A percentile compares a stretch with the other conserved stretches of the same genome.
phyloP scores from a whole-genome alignment of 495 filamentous ascomycete species.

The Penicillium desertorum region DNA sequence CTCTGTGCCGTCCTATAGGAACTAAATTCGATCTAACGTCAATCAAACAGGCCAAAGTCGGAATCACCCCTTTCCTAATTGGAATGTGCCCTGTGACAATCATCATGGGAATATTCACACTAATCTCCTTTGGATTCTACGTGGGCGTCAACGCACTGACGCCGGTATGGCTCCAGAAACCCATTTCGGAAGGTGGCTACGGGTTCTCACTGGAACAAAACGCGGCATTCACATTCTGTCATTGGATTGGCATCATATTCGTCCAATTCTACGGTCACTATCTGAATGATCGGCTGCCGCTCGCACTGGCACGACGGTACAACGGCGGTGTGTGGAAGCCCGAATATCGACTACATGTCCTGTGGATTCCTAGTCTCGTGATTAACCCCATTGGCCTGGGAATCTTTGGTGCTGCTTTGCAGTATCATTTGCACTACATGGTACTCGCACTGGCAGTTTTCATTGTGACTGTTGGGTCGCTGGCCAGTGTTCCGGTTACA shows the following conservation, averaged over 20 bases:
- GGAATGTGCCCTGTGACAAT: slow-evolving; percentile 45
- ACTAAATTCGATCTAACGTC: slow-evolving; percentile 3
- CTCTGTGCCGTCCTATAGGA: not conserved
- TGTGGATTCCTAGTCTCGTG: slow-evolving; percentile 46
- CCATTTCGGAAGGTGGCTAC: slow-evolving; percentile 46
- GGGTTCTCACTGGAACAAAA: slow-evolving; percentile 49
- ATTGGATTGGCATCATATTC: slow-evolving; percentile 49
- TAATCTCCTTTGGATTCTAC: slow-evolving; percentile 48
- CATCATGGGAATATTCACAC: slow-evolving; percentile 42
- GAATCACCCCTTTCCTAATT: slow-evolving; percentile 42
- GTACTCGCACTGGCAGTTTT: slow-evolving; percentile 48
- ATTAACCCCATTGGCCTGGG: slow-evolving; percentile 49
- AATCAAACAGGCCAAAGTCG: slow-evolving; percentile 28
- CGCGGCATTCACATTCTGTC: slow-evolving; percentile 48
- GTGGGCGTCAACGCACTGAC: slow-evolving; percentile 38
- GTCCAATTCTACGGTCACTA: slow-evolving; percentile 45
- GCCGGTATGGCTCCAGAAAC: slow-evolving; percentile 45
- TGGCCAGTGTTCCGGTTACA: slow-evolving; percentile 42
- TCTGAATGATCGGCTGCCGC: slow-evolving; percentile 47
- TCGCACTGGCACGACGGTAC: slow-evolving; percentile 34
- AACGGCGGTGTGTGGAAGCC: slow-evolving; percentile 50
- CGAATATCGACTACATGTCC: slow-evolving; percentile 51
- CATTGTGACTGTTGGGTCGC: slow-evolving; percentile 42
- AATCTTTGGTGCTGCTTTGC: slow-evolving; percentile 46
- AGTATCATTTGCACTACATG: slow-evolving; percentile 51